A percentile compares a stretch with the other conserved stretches of the same genome.
phyloP scores from a whole-genome alignment of 768 basidiomycete species.

The Strobilomyces echinocephalus region DNA sequence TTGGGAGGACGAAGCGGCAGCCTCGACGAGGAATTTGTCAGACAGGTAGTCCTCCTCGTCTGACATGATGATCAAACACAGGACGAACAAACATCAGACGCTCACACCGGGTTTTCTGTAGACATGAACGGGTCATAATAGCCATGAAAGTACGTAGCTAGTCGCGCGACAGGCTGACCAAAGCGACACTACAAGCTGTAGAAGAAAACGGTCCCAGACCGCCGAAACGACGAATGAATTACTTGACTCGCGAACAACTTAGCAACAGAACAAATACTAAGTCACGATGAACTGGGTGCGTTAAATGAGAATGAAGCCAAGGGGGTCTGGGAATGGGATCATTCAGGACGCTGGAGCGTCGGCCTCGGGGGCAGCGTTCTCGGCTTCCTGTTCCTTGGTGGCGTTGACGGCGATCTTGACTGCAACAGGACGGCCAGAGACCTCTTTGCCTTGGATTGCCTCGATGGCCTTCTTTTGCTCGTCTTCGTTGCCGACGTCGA shows the following conservation, averaged over 20 bases:
- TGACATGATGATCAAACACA: constrained; percentile 43
- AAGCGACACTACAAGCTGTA: constrained; percentile 30
- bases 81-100: constrained; percentile 20
- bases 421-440: constrained; percentile 80
- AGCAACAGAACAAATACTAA: constrained; percentile 33
- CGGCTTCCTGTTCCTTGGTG: constrained; percentile 53
- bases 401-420: constrained; percentile 96
- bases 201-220: constrained; percentile 46
- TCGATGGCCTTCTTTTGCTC: constrained; percentile 91
- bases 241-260: constrained; percentile 35
- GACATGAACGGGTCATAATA: constrained; percentile 26
- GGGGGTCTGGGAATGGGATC: constrained; percentile 19
- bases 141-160: constrained; percentile 27
- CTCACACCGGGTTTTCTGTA: not conserved
- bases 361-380: constrained; percentile 31
- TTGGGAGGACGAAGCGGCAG: constrained; percentile 30
- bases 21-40: constrained; percentile 68
- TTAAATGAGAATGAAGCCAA: constrained; percentile 28
- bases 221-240: constrained; percentile 21
- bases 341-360: constrained; percentile 28
- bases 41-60: constrained; percentile 80
- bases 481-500: constrained; percentile 85
- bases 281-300: constrained; percentile 27
- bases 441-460: constrained; percentile 79
- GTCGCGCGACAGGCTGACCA: constrained; percentile 23